phyloP scores from a whole-genome alignment of 495 filamentous ascomycete species.

The Aspergillus sparsus region DNA sequence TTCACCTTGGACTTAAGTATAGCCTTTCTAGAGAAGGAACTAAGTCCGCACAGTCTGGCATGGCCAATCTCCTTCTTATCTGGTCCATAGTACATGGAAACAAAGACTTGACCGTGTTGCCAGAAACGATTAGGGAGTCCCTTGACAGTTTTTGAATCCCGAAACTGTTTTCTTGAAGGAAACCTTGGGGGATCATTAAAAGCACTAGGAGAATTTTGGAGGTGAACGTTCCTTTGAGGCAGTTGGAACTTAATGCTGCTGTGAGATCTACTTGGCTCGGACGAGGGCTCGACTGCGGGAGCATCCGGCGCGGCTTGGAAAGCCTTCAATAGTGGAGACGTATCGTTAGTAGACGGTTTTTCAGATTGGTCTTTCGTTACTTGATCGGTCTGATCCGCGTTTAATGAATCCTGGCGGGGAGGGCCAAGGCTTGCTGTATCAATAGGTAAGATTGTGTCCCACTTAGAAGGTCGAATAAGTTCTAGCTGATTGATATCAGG shows the following conservation, averaged over 20 bases:
- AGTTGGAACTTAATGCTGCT: background rate
- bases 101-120: slow-evolving; percentile 29
- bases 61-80: slow-evolving; percentile 36
- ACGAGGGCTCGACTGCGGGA: background rate
- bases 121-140: slow-evolving; percentile 16
- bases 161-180: slow-evolving; percentile 10
- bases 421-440: slow-evolving; percentile 2
- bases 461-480: slow-evolving; percentile 41
- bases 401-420: background rate
- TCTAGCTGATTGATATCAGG: slow-evolving; percentile 47
- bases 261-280: background rate
- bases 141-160: background rate
- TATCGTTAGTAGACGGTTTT: background rate
- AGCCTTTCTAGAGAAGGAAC: slow-evolving; percentile 14
- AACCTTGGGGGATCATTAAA: background rate
- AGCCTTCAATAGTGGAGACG: background rate
- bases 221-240: background rate
- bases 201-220: background rate
- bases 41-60: slow-evolving; percentile 42
- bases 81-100: slow-evolving; percentile 40
- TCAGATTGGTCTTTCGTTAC: background rate
- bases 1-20: slow-evolving; percentile 28
- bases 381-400: background rate
- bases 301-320: background rate
- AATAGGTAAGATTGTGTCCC: slow-evolving; percentile 19